Percentiles rank a stretch among this genome's conserved stretches.
phyloP scores from a whole-genome alignment of 1,284 basidiomycete species.

The Leccinum solheimii region DNA sequence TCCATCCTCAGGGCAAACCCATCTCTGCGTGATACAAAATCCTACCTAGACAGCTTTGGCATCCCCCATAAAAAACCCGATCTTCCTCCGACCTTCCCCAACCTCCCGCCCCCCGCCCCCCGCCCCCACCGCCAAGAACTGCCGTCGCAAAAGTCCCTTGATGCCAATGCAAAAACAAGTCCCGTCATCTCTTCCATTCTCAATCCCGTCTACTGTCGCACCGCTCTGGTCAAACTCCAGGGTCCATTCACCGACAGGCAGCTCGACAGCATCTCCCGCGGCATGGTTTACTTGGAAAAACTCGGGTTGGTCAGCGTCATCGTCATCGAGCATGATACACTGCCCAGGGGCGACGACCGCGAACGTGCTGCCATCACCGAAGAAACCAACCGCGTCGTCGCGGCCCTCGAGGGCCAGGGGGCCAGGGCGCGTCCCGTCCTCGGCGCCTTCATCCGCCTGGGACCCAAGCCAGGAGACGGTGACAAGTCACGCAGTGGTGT shows the following conservation, averaged over 20 bases:
- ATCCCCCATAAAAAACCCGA: conserved; percentile 40
- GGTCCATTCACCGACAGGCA: conserved; percentile 97
- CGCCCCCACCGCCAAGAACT: conserved; percentile 22
- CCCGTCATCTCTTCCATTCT: conserved; percentile 81
- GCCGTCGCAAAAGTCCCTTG: conserved; percentile 28
- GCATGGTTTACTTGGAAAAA: conserved; percentile 93
- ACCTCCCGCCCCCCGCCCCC: conserved; percentile 17
- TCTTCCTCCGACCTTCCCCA: conserved; percentile 27
- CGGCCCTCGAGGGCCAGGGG: conserved; percentile 81
- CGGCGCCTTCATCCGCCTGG: conserved; percentile 82
- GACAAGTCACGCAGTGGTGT: conserved; percentile 39
- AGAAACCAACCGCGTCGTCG: conserved; percentile 83
- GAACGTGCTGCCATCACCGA: conserved; percentile 65
- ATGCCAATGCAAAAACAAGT: conserved; percentile 32
- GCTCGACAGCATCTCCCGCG: conserved; percentile 90
- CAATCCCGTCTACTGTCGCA: conserved; percentile 78
- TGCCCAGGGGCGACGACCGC: conserved; percentile 64
- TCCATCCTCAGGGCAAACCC: conserved; percentile 94
- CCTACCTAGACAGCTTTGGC: conserved; percentile 88
- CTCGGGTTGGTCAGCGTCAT: conserved; percentile 95
- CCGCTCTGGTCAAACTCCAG: conserved; percentile 95
- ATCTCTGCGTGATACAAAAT: conserved; percentile 86
- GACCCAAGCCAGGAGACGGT: conserved; percentile 66
- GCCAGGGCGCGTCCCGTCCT: conserved; percentile 86
- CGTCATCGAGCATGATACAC: conserved; percentile 87